phyloP scores from a whole-genome alignment of 805 yeast genomes.

The Debaryomyces hansenii region DNA sequence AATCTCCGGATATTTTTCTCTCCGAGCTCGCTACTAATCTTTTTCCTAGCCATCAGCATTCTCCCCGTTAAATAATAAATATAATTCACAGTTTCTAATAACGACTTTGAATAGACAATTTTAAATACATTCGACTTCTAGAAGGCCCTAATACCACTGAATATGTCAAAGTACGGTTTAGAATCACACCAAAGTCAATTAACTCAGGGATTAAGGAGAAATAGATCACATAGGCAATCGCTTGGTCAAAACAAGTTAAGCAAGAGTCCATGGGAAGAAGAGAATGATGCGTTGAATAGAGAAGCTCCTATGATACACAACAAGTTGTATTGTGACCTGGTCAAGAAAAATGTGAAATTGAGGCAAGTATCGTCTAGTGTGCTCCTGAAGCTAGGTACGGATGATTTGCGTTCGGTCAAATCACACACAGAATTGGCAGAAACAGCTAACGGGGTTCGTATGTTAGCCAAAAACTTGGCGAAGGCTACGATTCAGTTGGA shows the following conservation, averaged over 20 bases:
- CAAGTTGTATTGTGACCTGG: slow-evolving; percentile 28
- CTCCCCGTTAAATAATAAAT: too few relatives aligned
- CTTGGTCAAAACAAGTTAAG: not conserved
- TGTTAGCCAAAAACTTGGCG: slow-evolving; percentile 68
- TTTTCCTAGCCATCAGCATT: too few relatives aligned
- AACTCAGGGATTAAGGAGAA: not conserved
- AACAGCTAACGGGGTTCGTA: slow-evolving; percentile 78
- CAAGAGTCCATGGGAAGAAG: not conserved
- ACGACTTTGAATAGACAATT: too few relatives aligned
- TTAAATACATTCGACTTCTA: too few relatives aligned
- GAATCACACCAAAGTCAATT: not conserved
- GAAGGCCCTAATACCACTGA: not conserved
- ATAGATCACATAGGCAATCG: not conserved
- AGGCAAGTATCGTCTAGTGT: slow-evolving; percentile 19
- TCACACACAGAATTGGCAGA: slow-evolving; percentile 77
- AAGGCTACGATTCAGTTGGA: slow-evolving; percentile 72
- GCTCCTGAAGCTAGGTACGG: slow-evolving; percentile 29
- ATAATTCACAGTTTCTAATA: too few relatives aligned
- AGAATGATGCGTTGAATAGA: not conserved
- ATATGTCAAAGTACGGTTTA: not conserved
- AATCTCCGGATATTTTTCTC: too few relatives aligned
- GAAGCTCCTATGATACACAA: slow-evolving; percentile 28
- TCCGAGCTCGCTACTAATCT: too few relatives aligned
- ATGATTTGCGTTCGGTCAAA: slow-evolving; percentile 53
- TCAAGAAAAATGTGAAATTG: slow-evolving; percentile 6